phyloP scores from a whole-genome alignment of 2,329 filamentous ascomycete species.

The Xylariaceae sp. region DNA sequence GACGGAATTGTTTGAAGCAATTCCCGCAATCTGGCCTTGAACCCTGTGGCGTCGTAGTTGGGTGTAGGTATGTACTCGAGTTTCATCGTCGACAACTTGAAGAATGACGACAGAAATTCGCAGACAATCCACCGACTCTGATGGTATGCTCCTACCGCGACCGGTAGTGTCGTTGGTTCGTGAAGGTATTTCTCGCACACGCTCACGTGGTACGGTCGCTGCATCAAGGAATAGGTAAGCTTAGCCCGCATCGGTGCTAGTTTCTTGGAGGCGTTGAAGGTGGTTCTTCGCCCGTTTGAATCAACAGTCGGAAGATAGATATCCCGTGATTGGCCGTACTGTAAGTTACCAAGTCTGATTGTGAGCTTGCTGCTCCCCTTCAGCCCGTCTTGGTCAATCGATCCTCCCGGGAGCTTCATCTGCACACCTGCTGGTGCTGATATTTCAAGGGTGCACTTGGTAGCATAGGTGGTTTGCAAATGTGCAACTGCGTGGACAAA shows the following conservation, averaged over 20 bases:
- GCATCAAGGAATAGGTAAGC: slow-evolving; percentile 35
- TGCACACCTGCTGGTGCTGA: slow-evolving; percentile 36
- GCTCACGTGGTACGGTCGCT: slow-evolving; percentile 1
- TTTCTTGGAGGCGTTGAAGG: slow-evolving; percentile 3
- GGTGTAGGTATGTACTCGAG: slow-evolving; percentile 35
- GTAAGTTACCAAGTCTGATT: slow-evolving; percentile 50
- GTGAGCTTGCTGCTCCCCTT: slow-evolving; percentile 28
- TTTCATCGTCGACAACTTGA: slow-evolving; percentile 34
- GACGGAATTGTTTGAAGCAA: slow-evolving; percentile 37
- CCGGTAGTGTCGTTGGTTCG: slow-evolving; percentile 25
- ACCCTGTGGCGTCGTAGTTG: background rate
- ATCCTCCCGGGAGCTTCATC: slow-evolving; percentile 38
- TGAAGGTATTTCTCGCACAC: slow-evolving; percentile 17
- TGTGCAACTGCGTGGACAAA: slow-evolving; percentile 63
- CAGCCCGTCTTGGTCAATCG: slow-evolving; percentile 35
- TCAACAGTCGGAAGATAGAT: slow-evolving; percentile 42
- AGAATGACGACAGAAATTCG: slow-evolving; percentile 46
- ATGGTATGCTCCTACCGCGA: slow-evolving; percentile 48
- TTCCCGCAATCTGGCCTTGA: slow-evolving; percentile 22
- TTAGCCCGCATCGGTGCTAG: slow-evolving; percentile 32
- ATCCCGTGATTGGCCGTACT: slow-evolving; percentile 61
- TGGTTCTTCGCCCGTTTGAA: slow-evolving; percentile 5
- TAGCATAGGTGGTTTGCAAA: slow-evolving; percentile 57
- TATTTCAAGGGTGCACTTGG: slow-evolving; percentile 43
- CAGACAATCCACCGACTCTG: slow-evolving; percentile 50